These are phyloP conservation scores for Nothophoma quercina DNA, from an alignment of 2,329 filamentous ascomycete species.

Conservation along the genomic window DNA sequence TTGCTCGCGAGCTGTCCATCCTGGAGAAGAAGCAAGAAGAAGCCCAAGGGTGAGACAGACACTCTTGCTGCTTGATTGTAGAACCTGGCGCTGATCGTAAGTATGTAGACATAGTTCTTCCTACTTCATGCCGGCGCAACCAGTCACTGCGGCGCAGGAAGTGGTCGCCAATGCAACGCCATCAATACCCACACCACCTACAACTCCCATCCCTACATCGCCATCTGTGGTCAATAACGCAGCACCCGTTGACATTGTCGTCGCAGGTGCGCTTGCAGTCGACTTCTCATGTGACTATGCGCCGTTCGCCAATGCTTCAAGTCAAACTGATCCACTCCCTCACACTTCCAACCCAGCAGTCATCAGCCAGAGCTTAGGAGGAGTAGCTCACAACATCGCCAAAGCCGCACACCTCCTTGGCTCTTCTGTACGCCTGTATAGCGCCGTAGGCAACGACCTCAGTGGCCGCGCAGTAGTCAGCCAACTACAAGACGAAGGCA, in stretches of 20 bases:
- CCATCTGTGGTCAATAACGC: slow-evolving; percentile 1
- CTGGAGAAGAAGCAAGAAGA: slow-evolving; percentile 54
- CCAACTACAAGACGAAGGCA: slow-evolving; percentile 68
- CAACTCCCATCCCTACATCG: neutral
- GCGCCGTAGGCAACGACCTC: slow-evolving; percentile 79
- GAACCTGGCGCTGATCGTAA: slow-evolving; percentile 48
- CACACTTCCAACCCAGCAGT: slow-evolving; percentile 86
- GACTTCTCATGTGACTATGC: slow-evolving; percentile 85
- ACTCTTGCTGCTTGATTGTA: slow-evolving; percentile 36
- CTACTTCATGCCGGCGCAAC: slow-evolving; percentile 33
- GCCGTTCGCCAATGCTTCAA: slow-evolving; percentile 52
- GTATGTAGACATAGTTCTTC: slow-evolving; percentile 42
- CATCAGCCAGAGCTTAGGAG: slow-evolving; percentile 85
- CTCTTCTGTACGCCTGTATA: slow-evolving; percentile 75
- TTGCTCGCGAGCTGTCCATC: slow-evolving; percentile 68
- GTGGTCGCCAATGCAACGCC: slow-evolving; percentile 24
- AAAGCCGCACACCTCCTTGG: slow-evolving; percentile 78
- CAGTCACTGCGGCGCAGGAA: slow-evolving; percentile 24
- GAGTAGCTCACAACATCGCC: slow-evolving; percentile 92
- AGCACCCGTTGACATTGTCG: slow-evolving; percentile 68
- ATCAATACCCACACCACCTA: slow-evolving; percentile 19
- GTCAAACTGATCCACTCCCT: slow-evolving; percentile 58
- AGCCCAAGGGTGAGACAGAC: slow-evolving; percentile 49
- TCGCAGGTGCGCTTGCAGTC: slow-evolving; percentile 88
- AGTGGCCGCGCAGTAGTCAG: slow-evolving; percentile 77